Base-by-base conservation (phyloP, 2,329 filamentous ascomycete species). In the Truncatella angustata region DNA sequence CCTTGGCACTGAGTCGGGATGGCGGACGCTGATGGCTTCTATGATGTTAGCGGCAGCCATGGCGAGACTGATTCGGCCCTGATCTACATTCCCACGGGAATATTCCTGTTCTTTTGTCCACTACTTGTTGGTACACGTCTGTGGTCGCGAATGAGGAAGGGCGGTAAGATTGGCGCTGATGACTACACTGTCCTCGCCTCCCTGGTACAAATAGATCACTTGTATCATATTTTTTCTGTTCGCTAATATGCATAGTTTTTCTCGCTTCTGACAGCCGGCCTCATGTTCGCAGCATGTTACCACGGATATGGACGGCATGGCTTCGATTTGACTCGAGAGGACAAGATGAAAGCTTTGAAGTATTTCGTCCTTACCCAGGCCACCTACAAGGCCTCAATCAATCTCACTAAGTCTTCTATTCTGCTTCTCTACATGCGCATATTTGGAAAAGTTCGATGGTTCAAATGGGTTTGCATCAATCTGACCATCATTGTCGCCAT, bases 381-480 rank as follows among this genome's bases (percentile, higher is more conserved):
- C 26, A 65, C 63, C 21, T 69, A 69, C 57, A 68, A 69, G 50
- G 49, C 62, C 4, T 65, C 61, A 36, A 65, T 69, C 51, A 65
- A 66, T 49, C 54, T 66, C 7, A 67, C 66, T 5, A 69, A 69
- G 42, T 48, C 59, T 4, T 67, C 65, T 4, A 67, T 69, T 20
- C 54, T 69, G 14, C 44, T 69, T 0, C 61, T 69, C 2, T 69
- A 69, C 44, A 50, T 65, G 2, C 63, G 67, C n/a, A 63, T 69
- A 24, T 69, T 69, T 51, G 53, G 51, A 23, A 54, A 51, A 12
- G 57, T 67, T 18, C 62, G 47, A n/a, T 65, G 66, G 60, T 64
- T 71, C 24, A 57, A 52, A 44, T 58, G 57, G 56, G 53, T 58
- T 3, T 67, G 64, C 35, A 52, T 55, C 7, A 50, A 58, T 34